These are phyloP conservation scores for Elaeagnus macrophylla DNA, from an alignment of 306 rosid genomes.

Conservation along the genomic window DNA sequence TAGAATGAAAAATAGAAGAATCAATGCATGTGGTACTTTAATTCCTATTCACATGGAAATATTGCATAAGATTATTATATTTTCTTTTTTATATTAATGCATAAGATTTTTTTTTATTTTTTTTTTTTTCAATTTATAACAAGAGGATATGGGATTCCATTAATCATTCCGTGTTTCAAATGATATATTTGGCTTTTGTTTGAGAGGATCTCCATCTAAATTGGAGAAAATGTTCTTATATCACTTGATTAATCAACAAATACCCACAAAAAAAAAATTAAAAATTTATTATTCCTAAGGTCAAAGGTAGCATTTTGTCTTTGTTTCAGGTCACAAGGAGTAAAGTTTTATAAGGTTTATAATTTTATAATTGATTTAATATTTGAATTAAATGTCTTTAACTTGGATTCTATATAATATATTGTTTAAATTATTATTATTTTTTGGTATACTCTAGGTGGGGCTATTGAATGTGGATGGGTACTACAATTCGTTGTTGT, in stretches of 20 bases:
- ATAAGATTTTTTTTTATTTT: too few species aligned
- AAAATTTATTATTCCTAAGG: conserved; percentile 2
- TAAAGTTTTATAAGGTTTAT: background rate
- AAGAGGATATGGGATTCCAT: too few species aligned
- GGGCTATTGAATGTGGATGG: conserved; percentile 98
- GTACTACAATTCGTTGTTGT: conserved; percentile 78
- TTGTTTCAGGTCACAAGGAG: background rate
- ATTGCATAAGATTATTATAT: conserved; percentile 27
- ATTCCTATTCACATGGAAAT: conserved; percentile 60
- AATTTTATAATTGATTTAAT: too few species aligned
- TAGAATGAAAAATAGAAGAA: conserved; percentile 12
- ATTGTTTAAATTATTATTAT: background rate
- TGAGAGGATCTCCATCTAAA: conserved; percentile 51
- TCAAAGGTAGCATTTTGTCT: conserved; percentile 19
- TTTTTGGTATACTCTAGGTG: conserved; percentile 49
- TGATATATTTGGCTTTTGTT: conserved; percentile 30
- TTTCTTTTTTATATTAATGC: conserved; percentile 8
- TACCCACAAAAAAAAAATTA: too few species aligned
- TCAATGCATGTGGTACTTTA: conserved; percentile 49
- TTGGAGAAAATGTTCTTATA: conserved; percentile 38
- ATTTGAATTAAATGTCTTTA: background rate
- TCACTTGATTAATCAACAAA: background rate
- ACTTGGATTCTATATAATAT: background rate
- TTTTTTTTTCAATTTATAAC: too few species aligned
- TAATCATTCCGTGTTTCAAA: conserved; percentile 27